Conservation (phyloP, 164 flowering plant species). For the Kingdonia uniflora region DNA sequence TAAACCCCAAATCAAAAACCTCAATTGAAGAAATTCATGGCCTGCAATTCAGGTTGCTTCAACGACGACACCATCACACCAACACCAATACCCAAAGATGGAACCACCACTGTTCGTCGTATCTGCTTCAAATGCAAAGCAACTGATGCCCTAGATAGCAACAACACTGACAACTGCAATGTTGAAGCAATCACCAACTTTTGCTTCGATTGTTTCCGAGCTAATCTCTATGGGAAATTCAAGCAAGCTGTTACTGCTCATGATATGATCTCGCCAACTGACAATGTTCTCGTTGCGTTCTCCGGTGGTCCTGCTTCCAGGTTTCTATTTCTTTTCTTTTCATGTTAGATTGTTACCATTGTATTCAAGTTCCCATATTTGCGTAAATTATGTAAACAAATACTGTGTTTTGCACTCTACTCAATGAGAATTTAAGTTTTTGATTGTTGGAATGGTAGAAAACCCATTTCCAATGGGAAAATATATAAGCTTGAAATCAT, state of each 20-base stretch:
- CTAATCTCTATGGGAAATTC: slow-evolving; percentile 75
- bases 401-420: no score
- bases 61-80: background rate
- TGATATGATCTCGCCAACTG: slow-evolving; percentile 70
- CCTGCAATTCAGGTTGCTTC: slow-evolving; percentile 1
- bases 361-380: no score
- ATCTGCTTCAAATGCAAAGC: slow-evolving; percentile 75
- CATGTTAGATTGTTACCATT: no score
- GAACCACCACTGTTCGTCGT: background rate
- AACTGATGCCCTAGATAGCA: slow-evolving; percentile 16
- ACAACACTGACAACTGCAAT: background rate
- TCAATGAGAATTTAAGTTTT: no score
- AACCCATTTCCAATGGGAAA: no score
- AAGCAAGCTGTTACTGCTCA: slow-evolving; percentile 64
- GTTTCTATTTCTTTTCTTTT: no score
- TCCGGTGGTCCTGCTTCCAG: slow-evolving; percentile 93
- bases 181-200: slow-evolving; percentile 18
- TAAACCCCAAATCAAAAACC: no score
- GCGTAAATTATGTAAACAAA: no score
- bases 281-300: slow-evolving; percentile 85
- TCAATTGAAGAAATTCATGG: background rate
- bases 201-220: slow-evolving; percentile 65
- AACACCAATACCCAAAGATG: no score
- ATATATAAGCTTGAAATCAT: no score
- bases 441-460: no score